Conservation (phyloP, 306 rosid genomes). For the Quercus bicolor region DNA sequence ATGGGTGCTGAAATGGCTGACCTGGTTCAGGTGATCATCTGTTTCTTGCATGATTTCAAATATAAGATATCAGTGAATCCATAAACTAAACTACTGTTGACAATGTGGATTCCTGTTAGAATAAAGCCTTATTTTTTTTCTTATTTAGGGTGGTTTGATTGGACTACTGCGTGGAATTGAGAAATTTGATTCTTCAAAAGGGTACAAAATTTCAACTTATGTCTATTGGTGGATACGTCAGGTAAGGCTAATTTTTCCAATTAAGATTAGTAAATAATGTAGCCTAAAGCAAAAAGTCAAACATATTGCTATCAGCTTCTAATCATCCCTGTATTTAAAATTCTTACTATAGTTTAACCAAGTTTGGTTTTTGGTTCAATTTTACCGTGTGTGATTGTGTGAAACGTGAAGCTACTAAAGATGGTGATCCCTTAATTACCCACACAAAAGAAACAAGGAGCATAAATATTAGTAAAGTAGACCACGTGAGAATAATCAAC, state of each 20-base stretch:
- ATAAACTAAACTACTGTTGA: not conserved
- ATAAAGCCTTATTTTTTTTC: slow-evolving; percentile 9
- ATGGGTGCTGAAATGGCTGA: slow-evolving; percentile 94
- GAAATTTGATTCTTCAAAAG: slow-evolving; percentile 91
- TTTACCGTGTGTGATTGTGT: not conserved
- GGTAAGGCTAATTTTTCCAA: slow-evolving; percentile 41
- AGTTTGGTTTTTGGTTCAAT: not conserved
- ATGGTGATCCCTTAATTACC: not conserved
- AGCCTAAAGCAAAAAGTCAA: not conserved
- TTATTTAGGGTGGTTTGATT: slow-evolving; percentile 84
- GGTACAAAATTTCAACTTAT: slow-evolving; percentile 91
- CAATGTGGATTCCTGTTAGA: slow-evolving; percentile 6
- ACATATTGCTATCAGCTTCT: not conserved
- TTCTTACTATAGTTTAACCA: not conserved
- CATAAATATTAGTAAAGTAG: not conserved
- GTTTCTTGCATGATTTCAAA: not conserved
- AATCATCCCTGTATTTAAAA: not conserved
- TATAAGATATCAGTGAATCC: not conserved
- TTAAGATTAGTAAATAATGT: slow-evolving; percentile 4
- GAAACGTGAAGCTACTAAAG: not conserved
- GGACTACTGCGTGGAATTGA: slow-evolving; percentile 95
- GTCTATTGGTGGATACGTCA: slow-evolving; percentile 99
- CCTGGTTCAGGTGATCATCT: slow-evolving; percentile 77
- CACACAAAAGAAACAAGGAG: not conserved
- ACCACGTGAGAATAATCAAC: not conserved